phyloP scores from a whole-genome alignment of 331 rosid genomes.

The Cucumis variabilis region DNA sequence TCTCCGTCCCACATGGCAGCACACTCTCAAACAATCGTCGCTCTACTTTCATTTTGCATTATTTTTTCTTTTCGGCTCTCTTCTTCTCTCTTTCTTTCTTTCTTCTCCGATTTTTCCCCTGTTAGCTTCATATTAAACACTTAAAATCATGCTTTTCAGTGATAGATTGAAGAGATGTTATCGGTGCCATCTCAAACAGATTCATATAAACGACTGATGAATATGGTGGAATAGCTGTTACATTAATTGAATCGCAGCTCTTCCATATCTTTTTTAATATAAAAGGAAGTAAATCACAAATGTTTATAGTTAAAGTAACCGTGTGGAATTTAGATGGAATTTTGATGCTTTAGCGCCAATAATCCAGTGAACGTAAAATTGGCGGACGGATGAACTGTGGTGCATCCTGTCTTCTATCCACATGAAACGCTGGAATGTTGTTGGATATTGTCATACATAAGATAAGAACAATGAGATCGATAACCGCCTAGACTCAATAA shows the following conservation, averaged over 20 bases:
- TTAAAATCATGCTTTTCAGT: neutral
- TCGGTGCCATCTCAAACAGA: constrained; percentile 51
- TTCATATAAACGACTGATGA: constrained; percentile 34
- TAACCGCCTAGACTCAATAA: neutral
- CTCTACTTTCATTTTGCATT: too few relatives aligned
- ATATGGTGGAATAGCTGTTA: neutral
- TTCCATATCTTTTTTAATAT: neutral
- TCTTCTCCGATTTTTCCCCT: too few relatives aligned
- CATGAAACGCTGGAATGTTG: too few relatives aligned
- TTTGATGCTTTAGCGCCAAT: neutral
- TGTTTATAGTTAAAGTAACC: neutral
- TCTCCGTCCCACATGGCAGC: too few relatives aligned
- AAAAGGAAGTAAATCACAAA: neutral
- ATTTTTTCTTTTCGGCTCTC: too few relatives aligned
- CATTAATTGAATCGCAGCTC: neutral
- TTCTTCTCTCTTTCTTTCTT: too few relatives aligned
- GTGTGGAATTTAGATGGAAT: neutral
- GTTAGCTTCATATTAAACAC: neutral
- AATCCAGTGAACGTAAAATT: neutral
- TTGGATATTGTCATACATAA: neutral
- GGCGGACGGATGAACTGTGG: neutral
- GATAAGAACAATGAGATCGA: neutral
- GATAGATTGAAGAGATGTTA: constrained; percentile 39
- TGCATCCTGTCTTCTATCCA: too few relatives aligned
- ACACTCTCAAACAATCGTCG: too few relatives aligned